These are phyloP conservation scores for Podaxis carcinomalis DNA, from an alignment of 768 basidiomycete species.

Conservation along the genomic window DNA sequence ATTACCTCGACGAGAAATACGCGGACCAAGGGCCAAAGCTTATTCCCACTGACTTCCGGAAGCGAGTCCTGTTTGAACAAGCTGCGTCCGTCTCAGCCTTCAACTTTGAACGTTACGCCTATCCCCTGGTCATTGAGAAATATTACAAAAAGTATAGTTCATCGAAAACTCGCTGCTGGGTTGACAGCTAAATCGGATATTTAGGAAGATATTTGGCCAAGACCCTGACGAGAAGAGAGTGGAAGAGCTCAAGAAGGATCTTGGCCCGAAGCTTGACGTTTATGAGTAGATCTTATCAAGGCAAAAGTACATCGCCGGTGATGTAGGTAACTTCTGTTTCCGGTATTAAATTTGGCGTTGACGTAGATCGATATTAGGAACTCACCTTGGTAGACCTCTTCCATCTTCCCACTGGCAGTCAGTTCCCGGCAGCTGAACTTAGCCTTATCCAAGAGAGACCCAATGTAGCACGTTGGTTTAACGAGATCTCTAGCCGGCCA, in stretches of 20 bases:
- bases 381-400: slow-evolving; percentile 43
- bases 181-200: neutral
- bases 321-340: slow-evolving; percentile 20
- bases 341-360: neutral
- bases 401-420: slow-evolving; percentile 34
- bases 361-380: slow-evolving; percentile 18
- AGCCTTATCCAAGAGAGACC: slow-evolving; percentile 31
- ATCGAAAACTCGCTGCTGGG: neutral
- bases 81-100: slow-evolving; percentile 39
- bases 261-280: slow-evolving; percentile 34
- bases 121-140: slow-evolving; percentile 34
- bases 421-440: slow-evolving; percentile 12
- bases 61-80: slow-evolving; percentile 31
- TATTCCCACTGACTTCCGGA: slow-evolving; percentile 33
- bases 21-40: slow-evolving; percentile 38
- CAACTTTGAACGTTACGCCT: slow-evolving; percentile 39
- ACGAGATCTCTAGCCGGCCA: slow-evolving; percentile 39
- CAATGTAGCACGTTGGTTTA: slow-evolving; percentile 51
- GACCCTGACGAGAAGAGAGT: slow-evolving; percentile 24
- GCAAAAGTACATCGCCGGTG: slow-evolving; percentile 41
- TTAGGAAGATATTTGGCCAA: neutral
- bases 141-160: slow-evolving; percentile 36
- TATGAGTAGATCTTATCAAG: slow-evolving; percentile 45
- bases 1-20: slow-evolving; percentile 49
- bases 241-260: slow-evolving; percentile 16